Percentiles rank a stretch among this genome's conserved stretches.
These are phyloP conservation scores for Colletotrichum spaethianum DNA, from an alignment of 2,329 filamentous ascomycete species.

Conservation along the genomic window DNA sequence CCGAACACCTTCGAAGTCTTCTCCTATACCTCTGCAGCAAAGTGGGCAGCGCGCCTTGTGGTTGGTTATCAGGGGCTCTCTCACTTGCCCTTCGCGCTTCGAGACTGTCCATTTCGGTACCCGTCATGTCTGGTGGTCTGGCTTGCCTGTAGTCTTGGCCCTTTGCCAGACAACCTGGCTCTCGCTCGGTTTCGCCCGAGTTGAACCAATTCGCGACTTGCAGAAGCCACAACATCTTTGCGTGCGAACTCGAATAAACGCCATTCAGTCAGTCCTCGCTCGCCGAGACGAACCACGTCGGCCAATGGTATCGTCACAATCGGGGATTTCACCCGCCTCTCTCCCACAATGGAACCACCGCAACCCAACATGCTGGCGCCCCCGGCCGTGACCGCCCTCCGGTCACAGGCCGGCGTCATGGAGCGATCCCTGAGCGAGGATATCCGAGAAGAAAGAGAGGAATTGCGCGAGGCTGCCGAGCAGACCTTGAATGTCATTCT, in stretches of 20 bases:
- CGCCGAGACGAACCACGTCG: conserved; percentile 32
- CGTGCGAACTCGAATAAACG: conserved; percentile 19
- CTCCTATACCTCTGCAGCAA: neutral
- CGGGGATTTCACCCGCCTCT: conserved; percentile 46
- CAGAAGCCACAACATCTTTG: conserved; percentile 15
- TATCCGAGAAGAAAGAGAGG: conserved; percentile 93
- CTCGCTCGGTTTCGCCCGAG: conserved; percentile 19
- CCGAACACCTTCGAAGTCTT: conserved; percentile 12
- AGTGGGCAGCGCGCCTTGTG: conserved; percentile 16
- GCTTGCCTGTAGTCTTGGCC: conserved; percentile 63
- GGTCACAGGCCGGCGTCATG: conserved; percentile 67
- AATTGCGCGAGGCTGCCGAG: conserved; percentile 94
- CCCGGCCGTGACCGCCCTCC: conserved; percentile 67
- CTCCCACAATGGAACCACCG: conserved; percentile 60
- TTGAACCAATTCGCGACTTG: conserved; percentile 29
- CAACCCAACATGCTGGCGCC: conserved; percentile 62
- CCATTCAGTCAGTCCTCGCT: conserved; percentile 29
- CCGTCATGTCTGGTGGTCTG: conserved; percentile 62
- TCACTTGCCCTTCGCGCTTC: conserved; percentile 19
- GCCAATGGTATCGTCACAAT: conserved; percentile 53
- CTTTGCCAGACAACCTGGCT: conserved; percentile 57
- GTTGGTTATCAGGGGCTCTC: conserved; percentile 15
- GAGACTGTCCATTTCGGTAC: conserved; percentile 28
- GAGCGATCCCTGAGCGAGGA: conserved; percentile 84
- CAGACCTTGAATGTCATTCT: conserved; percentile 97